Evolutionary conservation across 129 eudicot species (phyloP).

Genomic region (Pseudognaphalium luteoalbum): DNA sequence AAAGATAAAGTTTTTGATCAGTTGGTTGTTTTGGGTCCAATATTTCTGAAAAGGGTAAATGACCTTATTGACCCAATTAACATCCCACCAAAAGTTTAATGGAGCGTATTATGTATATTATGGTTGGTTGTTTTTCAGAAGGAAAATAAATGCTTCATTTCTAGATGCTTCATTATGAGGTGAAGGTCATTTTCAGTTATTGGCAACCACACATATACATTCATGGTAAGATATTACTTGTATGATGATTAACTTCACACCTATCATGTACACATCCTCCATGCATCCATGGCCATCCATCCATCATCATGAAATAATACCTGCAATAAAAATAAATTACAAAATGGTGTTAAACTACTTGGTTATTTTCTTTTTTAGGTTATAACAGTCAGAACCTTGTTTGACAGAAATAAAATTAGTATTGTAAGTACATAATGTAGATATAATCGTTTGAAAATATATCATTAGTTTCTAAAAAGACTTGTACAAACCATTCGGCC

Average conservation of each 20-base stretch:
- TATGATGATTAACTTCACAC: neutral
- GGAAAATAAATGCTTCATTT: neutral
- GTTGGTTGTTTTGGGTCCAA: neutral
- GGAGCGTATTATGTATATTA: neutral
- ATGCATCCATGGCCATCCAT: conserved; percentile 37
- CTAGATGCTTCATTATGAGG: conserved; percentile 8
- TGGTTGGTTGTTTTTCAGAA: neutral
- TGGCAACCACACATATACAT: conserved; percentile 29
- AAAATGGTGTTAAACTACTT: too few relatives aligned
- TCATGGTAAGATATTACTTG: conserved; percentile 23
- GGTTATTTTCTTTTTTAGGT: too few relatives aligned
- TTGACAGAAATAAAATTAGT: neutral
- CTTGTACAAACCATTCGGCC: too few relatives aligned
- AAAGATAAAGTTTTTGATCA: neutral
- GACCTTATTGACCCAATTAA: neutral
- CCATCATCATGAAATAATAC: conserved; percentile 28
- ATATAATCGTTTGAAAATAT: too few relatives aligned
- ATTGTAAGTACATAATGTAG: neutral
- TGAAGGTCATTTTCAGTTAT: conserved; percentile 23
- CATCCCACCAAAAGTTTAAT: conserved; percentile 3
- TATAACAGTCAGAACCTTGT: too few relatives aligned
- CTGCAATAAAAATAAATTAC: neutral
- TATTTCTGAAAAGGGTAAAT: neutral
- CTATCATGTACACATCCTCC: conserved; percentile 21
- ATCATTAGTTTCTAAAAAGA: too few relatives aligned